Percentiles rank a stretch among this genome's conserved stretches.
Conservation (phyloP, 495 filamentous ascomycete genomes). For the Gamarada debralockiae region DNA sequence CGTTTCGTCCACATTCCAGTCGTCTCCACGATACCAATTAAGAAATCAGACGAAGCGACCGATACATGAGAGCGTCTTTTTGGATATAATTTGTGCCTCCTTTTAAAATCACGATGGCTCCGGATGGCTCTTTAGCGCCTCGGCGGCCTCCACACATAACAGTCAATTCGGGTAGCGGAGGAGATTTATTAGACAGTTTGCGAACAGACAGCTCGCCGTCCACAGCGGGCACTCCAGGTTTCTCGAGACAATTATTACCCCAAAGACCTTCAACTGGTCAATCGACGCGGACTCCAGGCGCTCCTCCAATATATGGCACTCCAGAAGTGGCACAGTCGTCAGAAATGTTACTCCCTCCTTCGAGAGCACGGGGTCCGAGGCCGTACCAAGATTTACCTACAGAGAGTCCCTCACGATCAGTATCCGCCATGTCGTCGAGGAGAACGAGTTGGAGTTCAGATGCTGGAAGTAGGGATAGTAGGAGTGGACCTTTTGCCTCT, state of each 20-base stretch:
- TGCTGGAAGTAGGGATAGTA: constrained; percentile 44
- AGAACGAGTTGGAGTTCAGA: constrained; percentile 63
- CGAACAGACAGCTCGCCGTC: constrained; percentile 8
- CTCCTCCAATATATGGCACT: constrained; percentile 10
- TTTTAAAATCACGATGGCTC: constrained; percentile 4
- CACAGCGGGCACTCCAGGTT: constrained; percentile 14
- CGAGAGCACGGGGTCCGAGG: constrained; percentile 11
- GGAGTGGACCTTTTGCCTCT: constrained; percentile 42
- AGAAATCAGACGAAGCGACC: not conserved
- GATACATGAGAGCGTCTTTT: too few relatives aligned
- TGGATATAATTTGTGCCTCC: not conserved
- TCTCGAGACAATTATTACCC: constrained; percentile 22
- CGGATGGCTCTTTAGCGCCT: constrained; percentile 4
- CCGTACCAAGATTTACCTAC: constrained; percentile 20
- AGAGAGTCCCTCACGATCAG: constrained; percentile 13
- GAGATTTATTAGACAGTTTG: constrained; percentile 18
- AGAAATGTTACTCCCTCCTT: constrained; percentile 25
- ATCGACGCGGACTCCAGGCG: not conserved
- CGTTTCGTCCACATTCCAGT: not conserved
- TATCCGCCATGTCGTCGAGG: constrained; percentile 46
- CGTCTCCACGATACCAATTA: not conserved
- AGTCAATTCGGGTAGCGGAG: constrained; percentile 27
- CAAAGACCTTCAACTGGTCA: not conserved
- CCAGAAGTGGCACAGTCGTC: constrained; percentile 16
- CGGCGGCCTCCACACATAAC: constrained; percentile 24